phyloP scores from a whole-genome alignment of 1,284 basidiomycete genomes.

The Sphagnurus paluster region DNA sequence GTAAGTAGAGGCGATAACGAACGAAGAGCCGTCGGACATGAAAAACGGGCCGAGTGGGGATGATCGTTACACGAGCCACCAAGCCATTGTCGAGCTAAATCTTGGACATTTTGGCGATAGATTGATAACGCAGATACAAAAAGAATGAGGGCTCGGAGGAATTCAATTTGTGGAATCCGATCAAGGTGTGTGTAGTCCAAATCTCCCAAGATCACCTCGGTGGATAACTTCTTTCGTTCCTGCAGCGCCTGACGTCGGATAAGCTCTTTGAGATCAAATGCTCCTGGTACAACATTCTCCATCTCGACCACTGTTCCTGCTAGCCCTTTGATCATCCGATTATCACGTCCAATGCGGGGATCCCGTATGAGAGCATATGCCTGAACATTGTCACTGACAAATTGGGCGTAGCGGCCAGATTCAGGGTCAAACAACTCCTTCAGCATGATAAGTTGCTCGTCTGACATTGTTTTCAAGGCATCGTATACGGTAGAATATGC shows the following conservation, averaged over 20 bases:
- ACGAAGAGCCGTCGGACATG: neutral
- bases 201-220: neutral
- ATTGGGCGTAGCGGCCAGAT: neutral
- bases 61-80: too few species aligned
- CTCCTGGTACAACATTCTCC: neutral
- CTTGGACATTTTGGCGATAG: neutral
- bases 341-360: conserved; percentile 20
- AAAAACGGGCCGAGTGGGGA: neutral
- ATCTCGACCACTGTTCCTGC: conserved; percentile 17
- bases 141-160: neutral
- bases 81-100: too few species aligned
- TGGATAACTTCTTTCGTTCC: neutral
- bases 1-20: too few species aligned
- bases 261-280: neutral
- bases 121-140: neutral
- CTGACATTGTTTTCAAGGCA: neutral
- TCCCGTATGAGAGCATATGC: conserved; percentile 20
- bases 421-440: neutral
- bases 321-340: conserved; percentile 23
- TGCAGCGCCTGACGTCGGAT: neutral
- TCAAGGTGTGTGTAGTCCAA: neutral
- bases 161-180: neutral
- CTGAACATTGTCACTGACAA: conserved; percentile 24
- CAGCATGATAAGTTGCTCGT: neutral
- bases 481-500: neutral